Base-by-base conservation (phyloP, 2,329 filamentous ascomycete genomes). In the Albifimbria verrucaria region DNA sequence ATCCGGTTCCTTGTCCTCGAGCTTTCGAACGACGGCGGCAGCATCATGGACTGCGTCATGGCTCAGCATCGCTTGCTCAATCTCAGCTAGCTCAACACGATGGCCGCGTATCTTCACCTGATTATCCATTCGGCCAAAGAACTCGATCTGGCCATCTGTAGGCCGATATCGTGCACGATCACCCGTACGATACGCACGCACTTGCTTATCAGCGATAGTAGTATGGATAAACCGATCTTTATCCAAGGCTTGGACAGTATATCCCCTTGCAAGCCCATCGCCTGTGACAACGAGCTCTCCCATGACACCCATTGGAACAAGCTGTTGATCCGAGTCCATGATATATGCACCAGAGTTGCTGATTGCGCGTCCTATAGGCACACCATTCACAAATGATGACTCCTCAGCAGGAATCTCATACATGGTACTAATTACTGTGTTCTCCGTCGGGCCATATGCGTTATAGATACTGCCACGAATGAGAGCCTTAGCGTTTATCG, bases 101-200 rank as follows among this genome's bases (percentile, higher is more conserved):
- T 75, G 81, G 39, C 84, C 83, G 18, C 74, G 72, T 10, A 84
- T 64, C 58, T 84, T 85, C 36, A 83, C 72, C 60, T 84, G 80
- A 0, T 68, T 70, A 57, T 84, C 80, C 56, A 78, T 79, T 25
- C 81, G 68, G 26, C 78, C 78, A 36, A 79, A 57, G 49, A 71
- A 76, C 0, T 64, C 57, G 9, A 78, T 61, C 17, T 54, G 56
- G 4, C 72, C 72, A 49, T 77, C 63, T n/a, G n/a, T 22, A 59
- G 43, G 60, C 24, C 71, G n/a, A n/a, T n/a, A n/a, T n/a, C n/a
- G n/a, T n/a, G n/a, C n/a, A n/a, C n/a, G n/a, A n/a, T n/a, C n/a
- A 4, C 77, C 78, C 1, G 77, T 78, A 50, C 73, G 74, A 59
- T 78, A 80, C 10, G n/a, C n/a, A n/a, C n/a, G n/a, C n/a, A n/a